Evolutionary conservation across 306 rosid genomes (phyloP).

Genomic region (Vigna radiata): DNA sequence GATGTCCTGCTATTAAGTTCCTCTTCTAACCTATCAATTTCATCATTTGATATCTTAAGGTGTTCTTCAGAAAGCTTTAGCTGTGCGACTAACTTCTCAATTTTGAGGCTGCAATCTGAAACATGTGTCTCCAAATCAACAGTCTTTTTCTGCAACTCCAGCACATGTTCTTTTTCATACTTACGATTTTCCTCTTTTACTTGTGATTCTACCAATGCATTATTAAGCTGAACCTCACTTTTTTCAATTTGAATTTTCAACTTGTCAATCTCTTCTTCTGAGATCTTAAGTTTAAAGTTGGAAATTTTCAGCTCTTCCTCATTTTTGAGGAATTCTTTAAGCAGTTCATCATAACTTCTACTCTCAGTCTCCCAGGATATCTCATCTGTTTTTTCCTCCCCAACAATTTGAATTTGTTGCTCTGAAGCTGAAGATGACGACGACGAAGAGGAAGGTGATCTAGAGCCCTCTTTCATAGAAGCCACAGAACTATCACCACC

Average conservation of each 20-base stretch:
- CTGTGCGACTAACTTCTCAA: constrained; percentile 54
- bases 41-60: constrained; percentile 54
- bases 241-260: constrained; percentile 50
- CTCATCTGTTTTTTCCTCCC: constrained; percentile 39
- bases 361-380: constrained; percentile 35
- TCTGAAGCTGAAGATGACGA: constrained; percentile 46
- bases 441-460: constrained; percentile 59
- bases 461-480: constrained; percentile 56
- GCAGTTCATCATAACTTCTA: constrained; percentile 50
- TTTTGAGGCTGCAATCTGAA: constrained; percentile 51
- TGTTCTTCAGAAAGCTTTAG: constrained; percentile 50
- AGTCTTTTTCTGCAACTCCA: constrained; percentile 53
- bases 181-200: constrained; percentile 59
- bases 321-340: constrained; percentile 37
- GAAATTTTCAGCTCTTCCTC: constrained; percentile 59
- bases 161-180: constrained; percentile 52
- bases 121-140: constrained; percentile 53
- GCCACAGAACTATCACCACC: constrained; percentile 59
- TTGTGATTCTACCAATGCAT: constrained; percentile 42
- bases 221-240: constrained; percentile 47
- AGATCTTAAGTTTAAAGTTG: constrained; percentile 50
- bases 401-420: constrained; percentile 42
- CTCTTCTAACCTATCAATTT: constrained; percentile 50
- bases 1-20: constrained; percentile 46
- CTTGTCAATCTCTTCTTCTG: constrained; percentile 51